Evolutionary conservation across 768 basidiomycete genomes (phyloP).

Genomic region (Lyophyllum decastes): DNA sequence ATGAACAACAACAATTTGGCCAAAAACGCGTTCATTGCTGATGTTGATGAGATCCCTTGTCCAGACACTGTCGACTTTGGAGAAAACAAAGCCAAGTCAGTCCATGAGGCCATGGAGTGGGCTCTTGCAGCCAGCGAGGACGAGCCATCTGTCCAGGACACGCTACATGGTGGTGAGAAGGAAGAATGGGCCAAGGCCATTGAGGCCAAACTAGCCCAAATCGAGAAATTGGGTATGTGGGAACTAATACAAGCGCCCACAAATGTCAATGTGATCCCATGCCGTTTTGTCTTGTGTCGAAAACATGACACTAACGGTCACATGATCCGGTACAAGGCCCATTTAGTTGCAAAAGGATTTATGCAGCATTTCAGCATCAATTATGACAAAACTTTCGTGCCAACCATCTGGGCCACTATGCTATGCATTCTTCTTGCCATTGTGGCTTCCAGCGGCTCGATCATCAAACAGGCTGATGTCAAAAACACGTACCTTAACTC

Average conservation of each 20-base stretch:
- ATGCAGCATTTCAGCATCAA: conserved; percentile 36
- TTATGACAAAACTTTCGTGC: conserved; percentile 25
- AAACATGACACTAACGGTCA: conserved; percentile 20
- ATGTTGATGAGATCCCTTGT: no score
- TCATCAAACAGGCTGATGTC: conserved; percentile 21
- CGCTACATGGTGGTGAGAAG: neutral
- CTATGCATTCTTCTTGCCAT: conserved; percentile 25
- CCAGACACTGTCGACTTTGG: no score
- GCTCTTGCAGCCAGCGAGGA: neutral
- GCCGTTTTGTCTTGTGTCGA: neutral
- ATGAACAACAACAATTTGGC: neutral
- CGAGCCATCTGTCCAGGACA: neutral
- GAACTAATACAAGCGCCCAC: neutral
- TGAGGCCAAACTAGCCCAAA: no score
- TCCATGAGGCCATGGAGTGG: no score
- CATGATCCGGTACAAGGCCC: no score
- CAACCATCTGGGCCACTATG: conserved; percentile 17
- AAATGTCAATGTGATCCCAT: neutral
- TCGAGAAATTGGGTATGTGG: no score
- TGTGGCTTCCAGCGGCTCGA: conserved; percentile 11
- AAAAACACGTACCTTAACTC: conserved; percentile 24
- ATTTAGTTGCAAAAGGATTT: no score
- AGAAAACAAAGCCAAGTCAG: no score
- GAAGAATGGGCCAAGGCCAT: no score
- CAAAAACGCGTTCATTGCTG: neutral